A percentile compares a stretch with the other conserved stretches of the same genome.
Conservation (phyloP, 208 protist species). For the Trypanosoma melophagium region DNA sequence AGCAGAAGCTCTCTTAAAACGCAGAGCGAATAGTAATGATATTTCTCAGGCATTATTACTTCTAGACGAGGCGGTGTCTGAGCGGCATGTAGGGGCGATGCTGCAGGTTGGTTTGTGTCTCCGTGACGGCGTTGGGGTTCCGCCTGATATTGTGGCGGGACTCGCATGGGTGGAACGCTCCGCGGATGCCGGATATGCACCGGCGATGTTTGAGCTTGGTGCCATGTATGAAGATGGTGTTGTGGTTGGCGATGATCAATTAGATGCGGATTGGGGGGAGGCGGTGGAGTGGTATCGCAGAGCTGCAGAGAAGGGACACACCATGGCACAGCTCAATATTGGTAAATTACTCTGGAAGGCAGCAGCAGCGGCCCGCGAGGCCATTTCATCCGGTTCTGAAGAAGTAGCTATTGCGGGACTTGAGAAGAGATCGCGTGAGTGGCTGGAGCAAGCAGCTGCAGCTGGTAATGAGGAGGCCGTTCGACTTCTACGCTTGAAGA, state of each 20-base stretch:
- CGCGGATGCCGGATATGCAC: constrained; percentile 57
- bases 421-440: constrained; percentile 36
- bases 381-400: neutral
- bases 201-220: constrained; percentile 82
- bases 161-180: constrained; percentile 67
- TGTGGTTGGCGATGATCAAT: neutral
- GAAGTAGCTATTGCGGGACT: constrained; percentile 28
- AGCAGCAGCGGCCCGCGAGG: constrained; percentile 28
- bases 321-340: constrained; percentile 70
- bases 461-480: constrained; percentile 61
- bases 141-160: constrained; percentile 38
- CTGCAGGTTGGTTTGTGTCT: constrained; percentile 60
- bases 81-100: constrained; percentile 69
- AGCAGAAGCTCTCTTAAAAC: constrained; percentile 35
- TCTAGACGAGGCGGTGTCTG: constrained; percentile 51
- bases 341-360: constrained; percentile 73
- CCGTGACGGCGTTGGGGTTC: constrained; percentile 54
- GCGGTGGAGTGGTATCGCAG: constrained; percentile 62
- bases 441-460: constrained; percentile 55
- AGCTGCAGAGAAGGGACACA: constrained; percentile 58
- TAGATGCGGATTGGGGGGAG: constrained; percentile 74
- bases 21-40: neutral
- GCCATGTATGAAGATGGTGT: constrained; percentile 65
- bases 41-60: constrained; percentile 25
- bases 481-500: constrained; percentile 43